Base-by-base conservation (phyloP, 2,329 filamentous ascomycete genomes). In the Amauroascus niger region DNA sequence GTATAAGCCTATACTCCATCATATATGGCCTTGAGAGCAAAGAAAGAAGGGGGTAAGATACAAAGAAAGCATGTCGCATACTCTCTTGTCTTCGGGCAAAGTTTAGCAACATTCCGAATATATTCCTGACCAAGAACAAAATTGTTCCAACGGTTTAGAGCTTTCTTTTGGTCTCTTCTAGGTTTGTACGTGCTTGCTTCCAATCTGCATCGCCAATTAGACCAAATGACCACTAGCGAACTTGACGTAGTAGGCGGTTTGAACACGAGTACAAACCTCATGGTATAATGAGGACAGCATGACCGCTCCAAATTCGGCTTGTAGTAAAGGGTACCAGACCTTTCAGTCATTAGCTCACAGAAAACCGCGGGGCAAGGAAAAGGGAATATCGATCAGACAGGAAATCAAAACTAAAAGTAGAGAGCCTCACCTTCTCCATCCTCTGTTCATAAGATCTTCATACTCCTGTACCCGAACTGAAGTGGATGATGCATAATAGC, bases 211-310 rank as follows among this genome's bases (percentile, higher is more conserved):
- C 16, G 26, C 8, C 11, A 9, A 13, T 22, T 35, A 22, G 16
- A 13, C 6, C 18, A 32, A 24, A 33, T 20, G 14, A 20, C 9
- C 11, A 14, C 14, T 50, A n/a, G 49, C 33, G 13, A 33, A 49
- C 46, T 37, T 16, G 16, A 35, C 37, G 16, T 2, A 22, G 14
- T 30, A 8, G 11, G 18, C 28, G 22, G 32, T 7, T 33, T 40
- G 18, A 13, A 20, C 33, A 18, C 16, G 28, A 14, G 22, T 37
- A 53, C 58, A 24, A 55, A 73, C 71, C 74, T 71, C 58, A 76
- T 66, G 11, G 74, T 76, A 59, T 76, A 97, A 65, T 96, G 89
- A 43, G 90, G 89, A 68, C 93, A 98, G 64, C 93, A 98, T 57
- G 88, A 87, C 54, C 82, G 77, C 55, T 79, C 78, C 62, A 88